These are phyloP conservation scores for Termitomyces sp. DNA, from an alignment of 768 basidiomycete genomes.

Conservation along the genomic window DNA sequence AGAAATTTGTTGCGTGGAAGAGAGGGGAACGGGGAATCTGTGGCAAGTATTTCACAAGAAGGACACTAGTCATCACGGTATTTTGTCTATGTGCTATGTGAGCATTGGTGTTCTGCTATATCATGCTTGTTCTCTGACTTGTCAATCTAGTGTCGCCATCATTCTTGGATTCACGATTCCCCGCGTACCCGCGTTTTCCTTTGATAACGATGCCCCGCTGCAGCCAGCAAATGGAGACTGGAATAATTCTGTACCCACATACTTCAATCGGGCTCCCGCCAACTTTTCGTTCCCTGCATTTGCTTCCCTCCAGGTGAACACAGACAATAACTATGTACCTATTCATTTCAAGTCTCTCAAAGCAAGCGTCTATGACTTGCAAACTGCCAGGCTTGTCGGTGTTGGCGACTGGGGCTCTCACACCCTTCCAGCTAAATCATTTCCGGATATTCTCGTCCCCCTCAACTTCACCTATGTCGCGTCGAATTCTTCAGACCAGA, in stretches of 20 bases:
- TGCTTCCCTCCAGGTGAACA: slow-evolving; percentile 74
- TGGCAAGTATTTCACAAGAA: slow-evolving; percentile 74
- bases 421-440: slow-evolving; percentile 61
- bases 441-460: slow-evolving; percentile 64
- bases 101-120: slow-evolving; percentile 19
- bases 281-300: slow-evolving; percentile 87
- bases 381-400: slow-evolving; percentile 59
- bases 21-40: slow-evolving; percentile 77
- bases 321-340: slow-evolving; percentile 69
- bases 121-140: slow-evolving; percentile 1
- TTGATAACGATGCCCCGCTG: slow-evolving; percentile 57
- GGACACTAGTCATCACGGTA: slow-evolving; percentile 61
- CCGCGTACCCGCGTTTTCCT: slow-evolving; percentile 68
- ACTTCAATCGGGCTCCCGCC: slow-evolving; percentile 73
- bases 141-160: slow-evolving; percentile 48
- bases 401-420: slow-evolving; percentile 55
- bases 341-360: slow-evolving; percentile 63
- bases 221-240: slow-evolving; percentile 51
- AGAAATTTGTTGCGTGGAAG: slow-evolving; percentile 72
- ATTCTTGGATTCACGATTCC: slow-evolving; percentile 78
- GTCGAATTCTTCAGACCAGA: slow-evolving; percentile 73
- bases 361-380: slow-evolving; percentile 67
- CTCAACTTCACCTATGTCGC: slow-evolving; percentile 83
- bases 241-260: slow-evolving; percentile 47
- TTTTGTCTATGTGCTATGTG: slow-evolving; percentile 56